A percentile compares a stretch with the other conserved stretches of the same genome.
Conservation (phyloP, 176 grass and related monocot species). For the Oropetium thomaeum region DNA sequence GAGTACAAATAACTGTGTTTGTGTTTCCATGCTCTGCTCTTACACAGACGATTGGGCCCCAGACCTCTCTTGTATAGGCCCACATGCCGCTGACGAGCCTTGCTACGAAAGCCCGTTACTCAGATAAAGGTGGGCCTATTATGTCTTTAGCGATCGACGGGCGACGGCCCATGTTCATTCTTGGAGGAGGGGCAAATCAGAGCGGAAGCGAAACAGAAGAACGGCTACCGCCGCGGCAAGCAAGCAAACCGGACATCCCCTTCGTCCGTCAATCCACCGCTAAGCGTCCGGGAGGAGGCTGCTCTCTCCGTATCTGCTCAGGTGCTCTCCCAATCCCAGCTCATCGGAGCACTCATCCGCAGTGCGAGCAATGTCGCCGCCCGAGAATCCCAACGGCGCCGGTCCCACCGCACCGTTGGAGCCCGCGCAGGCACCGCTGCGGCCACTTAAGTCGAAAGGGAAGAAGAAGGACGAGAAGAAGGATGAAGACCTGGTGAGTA, state of each 20-base stretch:
- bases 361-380: conserved; percentile 34
- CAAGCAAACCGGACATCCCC: conserved; percentile 31
- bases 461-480: conserved; percentile 88
- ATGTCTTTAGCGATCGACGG: neutral
- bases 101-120: neutral
- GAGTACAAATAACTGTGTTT: too few species aligned
- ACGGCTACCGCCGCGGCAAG: neutral
- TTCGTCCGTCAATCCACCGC: neutral
- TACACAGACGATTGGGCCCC: too few species aligned
- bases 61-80: neutral
- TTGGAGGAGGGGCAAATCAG: conserved; percentile 29
- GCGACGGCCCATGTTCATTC: neutral
- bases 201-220: neutral
- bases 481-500: conserved; percentile 73
- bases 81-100: too few species aligned
- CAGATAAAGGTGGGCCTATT: neutral
- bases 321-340: neutral
- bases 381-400: conserved; percentile 30
- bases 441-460: conserved; percentile 38
- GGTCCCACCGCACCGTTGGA: conserved; percentile 33
- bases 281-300: neutral
- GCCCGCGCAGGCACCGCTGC: conserved; percentile 28
- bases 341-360: neutral
- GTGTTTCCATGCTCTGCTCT: too few species aligned
- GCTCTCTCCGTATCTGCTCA: neutral